Percentiles rank a stretch among this genome's conserved stretches.
Evolutionary conservation across 306 rosid species (phyloP).

Genomic region (Quercus rubra): DNA sequence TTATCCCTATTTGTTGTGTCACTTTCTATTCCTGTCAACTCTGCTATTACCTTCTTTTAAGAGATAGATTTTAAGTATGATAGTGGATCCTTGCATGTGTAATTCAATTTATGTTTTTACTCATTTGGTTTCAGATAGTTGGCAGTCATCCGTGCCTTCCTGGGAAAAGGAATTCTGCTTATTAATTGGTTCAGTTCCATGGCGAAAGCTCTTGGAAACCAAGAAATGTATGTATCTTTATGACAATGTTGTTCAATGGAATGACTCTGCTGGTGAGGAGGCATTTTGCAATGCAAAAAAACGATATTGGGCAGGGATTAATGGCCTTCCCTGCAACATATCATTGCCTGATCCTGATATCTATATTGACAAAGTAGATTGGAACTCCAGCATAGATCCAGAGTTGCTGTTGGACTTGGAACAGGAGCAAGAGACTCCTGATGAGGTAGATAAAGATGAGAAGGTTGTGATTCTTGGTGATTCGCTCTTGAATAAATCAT

Average conservation of each 20-base stretch:
- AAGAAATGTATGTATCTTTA: constrained; percentile 49
- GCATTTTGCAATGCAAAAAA: constrained; percentile 73
- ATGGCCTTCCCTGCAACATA: constrained; percentile 40
- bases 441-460: constrained; percentile 11
- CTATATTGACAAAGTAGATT: constrained; percentile 58
- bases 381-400: constrained; percentile 56
- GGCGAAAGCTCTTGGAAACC: constrained; percentile 61
- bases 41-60: constrained; percentile 12
- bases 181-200: constrained; percentile 56
- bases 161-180: constrained; percentile 81
- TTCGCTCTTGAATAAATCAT: constrained; percentile 35
- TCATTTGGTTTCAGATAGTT: constrained; percentile 31
- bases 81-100: constrained; percentile 9
- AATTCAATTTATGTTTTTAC: constrained; percentile 3
- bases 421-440: constrained; percentile 26
- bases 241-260: constrained; percentile 56
- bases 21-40: constrained; percentile 7
- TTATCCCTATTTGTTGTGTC: background rate
- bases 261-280: constrained; percentile 77
- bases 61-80: constrained; percentile 5
- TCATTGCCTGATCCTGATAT: constrained; percentile 67
- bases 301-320: constrained; percentile 63
- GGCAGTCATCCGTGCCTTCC: constrained; percentile 46
- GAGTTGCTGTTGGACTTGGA: constrained; percentile 62
- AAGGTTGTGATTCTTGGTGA: constrained; percentile 32